Conservation (phyloP, 768 basidiomycete species). For the Pilatotrama ljubarskyi region DNA sequence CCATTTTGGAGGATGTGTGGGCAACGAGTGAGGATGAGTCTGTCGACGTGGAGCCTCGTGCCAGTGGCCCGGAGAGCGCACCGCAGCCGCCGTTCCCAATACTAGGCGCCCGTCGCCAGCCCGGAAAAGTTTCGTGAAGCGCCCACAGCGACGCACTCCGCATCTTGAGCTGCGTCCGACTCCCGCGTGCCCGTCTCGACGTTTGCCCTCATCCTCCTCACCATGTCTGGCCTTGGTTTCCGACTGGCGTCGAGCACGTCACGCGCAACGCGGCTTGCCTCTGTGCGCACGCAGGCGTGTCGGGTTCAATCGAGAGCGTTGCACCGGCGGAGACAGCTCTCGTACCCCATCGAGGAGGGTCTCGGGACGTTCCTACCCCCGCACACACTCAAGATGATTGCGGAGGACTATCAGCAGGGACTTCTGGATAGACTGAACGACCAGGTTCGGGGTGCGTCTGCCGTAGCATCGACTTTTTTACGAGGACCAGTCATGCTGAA, state of each 20-base stretch:
- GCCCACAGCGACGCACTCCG: slow-evolving; percentile 13
- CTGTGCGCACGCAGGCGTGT: slow-evolving; percentile 15
- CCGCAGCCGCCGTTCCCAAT: slow-evolving; percentile 13
- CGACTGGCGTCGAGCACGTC: slow-evolving; percentile 19
- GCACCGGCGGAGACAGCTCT: slow-evolving; percentile 55
- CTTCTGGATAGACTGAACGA: slow-evolving; percentile 76
- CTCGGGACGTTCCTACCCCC: slow-evolving; percentile 80
- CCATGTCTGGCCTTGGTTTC: slow-evolving; percentile 23
- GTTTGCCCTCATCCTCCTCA: not conserved
- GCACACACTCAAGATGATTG: slow-evolving; percentile 65
- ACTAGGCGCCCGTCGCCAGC: slow-evolving; percentile 12
- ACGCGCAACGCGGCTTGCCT: slow-evolving; percentile 16
- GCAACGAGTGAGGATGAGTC: slow-evolving; percentile 12
- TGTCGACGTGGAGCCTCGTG: slow-evolving; percentile 31
- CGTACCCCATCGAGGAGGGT: slow-evolving; percentile 69
- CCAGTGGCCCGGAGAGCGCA: slow-evolving; percentile 10
- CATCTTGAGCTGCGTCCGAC: not conserved
- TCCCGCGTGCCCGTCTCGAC: slow-evolving; percentile 11
- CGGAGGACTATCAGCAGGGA: slow-evolving; percentile 85
- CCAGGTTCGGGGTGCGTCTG: slow-evolving; percentile 62
- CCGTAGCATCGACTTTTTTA: not conserved
- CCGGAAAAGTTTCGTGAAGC: slow-evolving; percentile 25
- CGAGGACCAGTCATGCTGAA: not conserved
- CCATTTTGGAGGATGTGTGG: slow-evolving; percentile 32
- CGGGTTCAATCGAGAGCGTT: slow-evolving; percentile 35